These are phyloP conservation scores for Penstemon eatonii DNA, from an alignment of 257 asterid species.

Conservation along the genomic window DNA sequence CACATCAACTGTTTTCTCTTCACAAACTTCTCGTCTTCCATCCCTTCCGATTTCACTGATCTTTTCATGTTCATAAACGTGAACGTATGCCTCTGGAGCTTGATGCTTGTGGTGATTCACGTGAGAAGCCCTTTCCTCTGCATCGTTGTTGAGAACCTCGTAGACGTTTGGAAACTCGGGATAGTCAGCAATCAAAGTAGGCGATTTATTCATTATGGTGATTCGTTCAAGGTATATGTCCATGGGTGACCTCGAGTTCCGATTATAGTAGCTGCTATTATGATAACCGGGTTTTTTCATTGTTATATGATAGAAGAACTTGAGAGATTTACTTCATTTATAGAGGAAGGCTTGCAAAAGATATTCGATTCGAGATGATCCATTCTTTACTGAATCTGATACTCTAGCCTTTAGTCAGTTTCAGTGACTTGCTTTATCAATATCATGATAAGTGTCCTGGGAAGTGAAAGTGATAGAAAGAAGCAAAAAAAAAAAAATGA, in stretches of 20 bases:
- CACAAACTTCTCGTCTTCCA: constrained; percentile 26
- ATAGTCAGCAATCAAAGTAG: constrained; percentile 35
- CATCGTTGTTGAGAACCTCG: constrained; percentile 20
- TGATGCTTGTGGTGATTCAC: constrained; percentile 34
- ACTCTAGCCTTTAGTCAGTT: not conserved
- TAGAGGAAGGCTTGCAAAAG: too few species aligned
- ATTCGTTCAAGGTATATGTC: constrained; percentile 41
- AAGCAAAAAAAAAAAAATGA: too few species aligned
- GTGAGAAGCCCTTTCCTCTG: not conserved
- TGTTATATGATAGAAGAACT: not conserved
- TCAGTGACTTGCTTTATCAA: too few species aligned
- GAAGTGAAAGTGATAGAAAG: too few species aligned
- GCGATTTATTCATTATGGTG: constrained; percentile 39
- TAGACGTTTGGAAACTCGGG: constrained; percentile 13
- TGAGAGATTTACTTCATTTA: too few species aligned
- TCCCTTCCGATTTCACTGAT: constrained; percentile 23
- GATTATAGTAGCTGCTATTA: constrained; percentile 22
- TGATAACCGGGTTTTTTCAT: constrained; percentile 33
- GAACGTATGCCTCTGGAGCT: constrained; percentile 39
- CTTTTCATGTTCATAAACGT: constrained; percentile 34
- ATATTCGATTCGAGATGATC: not conserved
- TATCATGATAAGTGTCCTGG: too few species aligned
- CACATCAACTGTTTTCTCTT: constrained; percentile 34
- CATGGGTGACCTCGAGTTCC: constrained; percentile 35
- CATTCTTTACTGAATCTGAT: too few species aligned